Evolutionary conservation across 495 filamentous ascomycete genomes (phyloP), one percentile per base, ranked within the genome.

Genomic region (Hypoxylon perforatum): DNA sequence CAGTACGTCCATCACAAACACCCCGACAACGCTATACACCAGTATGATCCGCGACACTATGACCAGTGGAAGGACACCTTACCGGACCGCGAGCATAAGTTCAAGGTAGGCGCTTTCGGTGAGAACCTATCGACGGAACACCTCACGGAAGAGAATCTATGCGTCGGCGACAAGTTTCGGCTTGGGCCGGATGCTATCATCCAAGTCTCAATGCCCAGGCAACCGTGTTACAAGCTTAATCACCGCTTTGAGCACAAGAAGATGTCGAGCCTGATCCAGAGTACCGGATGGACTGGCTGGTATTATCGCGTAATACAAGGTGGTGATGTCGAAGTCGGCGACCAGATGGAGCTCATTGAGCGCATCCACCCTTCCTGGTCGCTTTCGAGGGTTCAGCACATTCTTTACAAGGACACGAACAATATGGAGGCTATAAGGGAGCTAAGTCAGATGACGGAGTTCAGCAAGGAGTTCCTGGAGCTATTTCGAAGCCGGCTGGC

Each of bases 1-100:
- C 74, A 79, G n/a, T 77, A 74, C 54, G 57, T 70, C 3, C 61
- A 64, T 23, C 81, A 84, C 39, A 71, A 73, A 44, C 74, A 74
- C 4, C 60, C 64, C n/a, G 81, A 84, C 46, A 81, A 80, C 56
- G 81, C 80, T 4, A 63, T 84, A 5, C 80, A 81, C 49, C 80
- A 82, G 42, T 84, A 84, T 57, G 75, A 67, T 53, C 63, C 72
- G 0, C 45, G 63, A 1, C 81, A 82, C 55, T 84, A 84, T 49
- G 57, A 69, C 0, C n/a, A 21, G 11, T 84, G 81, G 80, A 71
- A 70, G 21, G 46, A 54, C 7, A 74, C 77, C 39, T 61, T 76
- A 30, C 72, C 76, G 1, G 61, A 73, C 1, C 71, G 68, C 6
- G 59, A 65, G 4, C 58, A 73, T 35, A 72, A 73, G 36, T 84